These are phyloP conservation scores for Neofusicoccum laricinum DNA, from an alignment of 2,329 filamentous ascomycete genomes.

Conservation along the genomic window DNA sequence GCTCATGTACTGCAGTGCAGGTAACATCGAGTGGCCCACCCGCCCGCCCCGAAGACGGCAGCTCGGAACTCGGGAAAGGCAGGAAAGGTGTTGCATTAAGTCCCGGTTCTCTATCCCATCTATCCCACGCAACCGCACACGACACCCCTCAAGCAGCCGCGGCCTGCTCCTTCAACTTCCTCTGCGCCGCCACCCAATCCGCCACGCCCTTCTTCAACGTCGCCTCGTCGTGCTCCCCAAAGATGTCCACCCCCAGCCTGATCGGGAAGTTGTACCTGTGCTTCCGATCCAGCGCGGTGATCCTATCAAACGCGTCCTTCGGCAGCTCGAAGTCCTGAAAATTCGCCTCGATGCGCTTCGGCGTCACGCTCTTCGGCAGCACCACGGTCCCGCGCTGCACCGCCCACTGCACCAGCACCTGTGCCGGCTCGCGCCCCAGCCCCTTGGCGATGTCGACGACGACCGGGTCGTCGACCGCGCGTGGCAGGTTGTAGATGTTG, in stretches of 20 bases:
- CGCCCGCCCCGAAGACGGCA: no score
- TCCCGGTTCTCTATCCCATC: background rate
- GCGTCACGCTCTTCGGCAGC: constrained; percentile 64
- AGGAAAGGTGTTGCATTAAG: no score
- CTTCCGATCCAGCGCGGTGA: constrained; percentile 35
- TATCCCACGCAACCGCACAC: background rate
- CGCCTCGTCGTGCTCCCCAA: constrained; percentile 12
- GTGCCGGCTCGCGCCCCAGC: constrained; percentile 69
- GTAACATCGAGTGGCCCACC: no score
- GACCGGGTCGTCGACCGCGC: constrained; percentile 69
- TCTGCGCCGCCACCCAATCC: constrained; percentile 36
- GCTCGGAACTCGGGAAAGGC: no score
- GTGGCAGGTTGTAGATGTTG: constrained; percentile 56
- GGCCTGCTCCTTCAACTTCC: constrained; percentile 18
- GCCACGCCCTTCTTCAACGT: constrained; percentile 28
- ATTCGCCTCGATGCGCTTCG: constrained; percentile 29
- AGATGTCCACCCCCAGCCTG: constrained; percentile 15
- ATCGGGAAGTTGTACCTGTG: constrained; percentile 28
- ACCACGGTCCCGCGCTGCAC: constrained; percentile 76
- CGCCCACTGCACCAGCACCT: constrained; percentile 83
- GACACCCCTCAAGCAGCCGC: background rate
- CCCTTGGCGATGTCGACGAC: constrained; percentile 67
- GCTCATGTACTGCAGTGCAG: no score
- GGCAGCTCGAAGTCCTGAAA: constrained; percentile 32
- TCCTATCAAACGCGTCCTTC: constrained; percentile 28